A percentile compares a stretch with the other conserved stretches of the same genome.
Evolutionary conservation across 164 flowering plant genomes (phyloP).

Genomic region (Chimonanthus salicifolius): DNA sequence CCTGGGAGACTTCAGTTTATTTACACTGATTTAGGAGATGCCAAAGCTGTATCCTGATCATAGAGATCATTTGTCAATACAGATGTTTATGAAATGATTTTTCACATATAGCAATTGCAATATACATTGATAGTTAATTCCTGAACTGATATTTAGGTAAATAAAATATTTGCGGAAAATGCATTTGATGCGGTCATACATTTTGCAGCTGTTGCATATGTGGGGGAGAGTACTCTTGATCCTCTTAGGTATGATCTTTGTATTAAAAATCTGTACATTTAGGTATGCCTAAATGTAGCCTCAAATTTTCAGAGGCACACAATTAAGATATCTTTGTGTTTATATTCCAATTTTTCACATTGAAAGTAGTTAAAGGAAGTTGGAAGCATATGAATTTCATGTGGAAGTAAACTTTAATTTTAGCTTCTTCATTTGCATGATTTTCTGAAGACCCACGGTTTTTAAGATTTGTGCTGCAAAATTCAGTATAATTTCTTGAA

Average conservation of each 20-base stretch:
- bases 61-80: background rate
- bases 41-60: conserved; percentile 67
- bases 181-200: conserved; percentile 98
- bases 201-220: conserved; percentile 99
- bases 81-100: background rate
- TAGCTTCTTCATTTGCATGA: background rate
- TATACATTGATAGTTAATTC: conserved; percentile 6
- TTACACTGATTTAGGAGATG: conserved; percentile 94
- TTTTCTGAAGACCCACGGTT: too few relatives aligned
- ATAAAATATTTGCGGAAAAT: conserved; percentile 77
- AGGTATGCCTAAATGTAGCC: background rate
- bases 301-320: background rate
- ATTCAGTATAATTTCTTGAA: too few relatives aligned
- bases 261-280: too few relatives aligned
- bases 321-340: background rate
- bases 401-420: background rate
- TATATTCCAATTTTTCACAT: too few relatives aligned
- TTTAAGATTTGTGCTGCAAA: too few relatives aligned
- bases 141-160: conserved; percentile 59
- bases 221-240: conserved; percentile 94
- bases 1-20: conserved; percentile 92
- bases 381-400: background rate
- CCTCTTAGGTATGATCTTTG: conserved; percentile 61
- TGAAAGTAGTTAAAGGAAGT: background rate
- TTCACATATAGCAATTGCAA: background rate